Evolutionary conservation across 1,284 basidiomycete species (phyloP).

Genomic region (Farysia itapuensis): DNA sequence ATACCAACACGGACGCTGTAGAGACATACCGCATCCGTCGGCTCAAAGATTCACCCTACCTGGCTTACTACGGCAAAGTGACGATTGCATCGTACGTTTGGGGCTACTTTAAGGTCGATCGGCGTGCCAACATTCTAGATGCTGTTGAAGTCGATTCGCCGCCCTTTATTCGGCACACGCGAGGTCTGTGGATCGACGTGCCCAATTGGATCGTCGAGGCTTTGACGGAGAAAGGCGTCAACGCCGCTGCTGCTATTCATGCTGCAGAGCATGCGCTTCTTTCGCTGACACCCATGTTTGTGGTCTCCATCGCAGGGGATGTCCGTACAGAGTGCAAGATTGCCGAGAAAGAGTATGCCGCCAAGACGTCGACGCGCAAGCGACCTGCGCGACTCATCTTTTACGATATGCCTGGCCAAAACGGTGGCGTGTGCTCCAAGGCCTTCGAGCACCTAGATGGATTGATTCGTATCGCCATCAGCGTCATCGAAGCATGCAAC

Average conservation of each 20-base stretch:
- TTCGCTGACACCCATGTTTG: constrained; percentile 69
- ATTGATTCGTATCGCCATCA: constrained; percentile 69
- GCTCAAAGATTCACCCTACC: constrained; percentile 67
- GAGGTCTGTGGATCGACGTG: constrained; percentile 83
- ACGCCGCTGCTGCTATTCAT: constrained; percentile 77
- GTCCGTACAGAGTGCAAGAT: constrained; percentile 82
- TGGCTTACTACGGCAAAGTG: constrained; percentile 76
- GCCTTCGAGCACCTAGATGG: constrained; percentile 78
- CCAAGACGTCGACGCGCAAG: constrained; percentile 68
- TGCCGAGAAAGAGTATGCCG: constrained; percentile 73
- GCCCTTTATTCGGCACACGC: constrained; percentile 74
- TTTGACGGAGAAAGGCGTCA: constrained; percentile 67
- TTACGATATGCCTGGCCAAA: constrained; percentile 74
- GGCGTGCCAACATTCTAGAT: constrained; percentile 69
- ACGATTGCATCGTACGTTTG: constrained; percentile 72
- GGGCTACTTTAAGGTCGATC: constrained; percentile 62
- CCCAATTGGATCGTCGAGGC: constrained; percentile 66
- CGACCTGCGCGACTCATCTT: constrained; percentile 82
- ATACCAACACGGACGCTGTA: constrained; percentile 74
- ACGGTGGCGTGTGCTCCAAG: constrained; percentile 73
- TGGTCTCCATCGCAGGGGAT: constrained; percentile 68
- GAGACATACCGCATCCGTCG: constrained; percentile 77
- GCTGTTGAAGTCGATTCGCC: constrained; percentile 77
- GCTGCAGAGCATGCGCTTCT: constrained; percentile 81
- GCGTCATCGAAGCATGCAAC: constrained; percentile 69